These are phyloP conservation scores for Ampelocalamus luodianensis DNA, from an alignment of 176 grass and related monocot genomes.

Conservation along the genomic window DNA sequence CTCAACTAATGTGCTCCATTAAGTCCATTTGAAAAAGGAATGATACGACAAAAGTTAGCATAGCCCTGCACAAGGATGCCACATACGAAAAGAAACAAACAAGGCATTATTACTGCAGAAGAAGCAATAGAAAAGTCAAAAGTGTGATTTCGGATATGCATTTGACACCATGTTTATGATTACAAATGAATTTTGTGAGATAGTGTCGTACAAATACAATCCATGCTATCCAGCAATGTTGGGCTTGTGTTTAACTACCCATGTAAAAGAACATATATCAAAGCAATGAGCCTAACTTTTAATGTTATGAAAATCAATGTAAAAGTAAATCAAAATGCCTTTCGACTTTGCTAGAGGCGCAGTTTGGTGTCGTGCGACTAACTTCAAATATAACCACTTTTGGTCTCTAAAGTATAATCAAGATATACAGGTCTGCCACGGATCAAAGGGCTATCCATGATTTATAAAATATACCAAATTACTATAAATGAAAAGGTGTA, in stretches of 20 bases:
- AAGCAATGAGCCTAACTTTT: background rate
- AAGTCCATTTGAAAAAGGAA: background rate
- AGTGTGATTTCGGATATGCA: background rate
- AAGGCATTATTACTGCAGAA: background rate
- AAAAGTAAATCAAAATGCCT: background rate
- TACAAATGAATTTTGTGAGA: background rate
- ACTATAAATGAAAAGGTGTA: background rate
- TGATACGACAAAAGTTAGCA: background rate
- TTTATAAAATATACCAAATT: background rate
- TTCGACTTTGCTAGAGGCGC: background rate
- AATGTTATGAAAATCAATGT: background rate
- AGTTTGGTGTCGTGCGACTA: background rate
- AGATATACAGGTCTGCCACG: background rate
- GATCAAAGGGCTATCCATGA: background rate
- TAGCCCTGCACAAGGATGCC: background rate
- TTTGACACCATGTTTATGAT: background rate
- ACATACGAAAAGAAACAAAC: background rate
- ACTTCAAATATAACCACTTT: background rate
- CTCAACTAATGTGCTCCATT: background rate
- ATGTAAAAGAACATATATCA: too few relatives aligned
- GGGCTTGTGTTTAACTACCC: background rate
- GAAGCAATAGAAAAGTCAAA: background rate
- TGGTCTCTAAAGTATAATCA: background rate
- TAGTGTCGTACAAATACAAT: background rate
- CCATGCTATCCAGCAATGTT: background rate